These are phyloP conservation scores for Lachnellula hyalina DNA, from an alignment of 2,329 filamentous ascomycete species.

Conservation along the genomic window DNA sequence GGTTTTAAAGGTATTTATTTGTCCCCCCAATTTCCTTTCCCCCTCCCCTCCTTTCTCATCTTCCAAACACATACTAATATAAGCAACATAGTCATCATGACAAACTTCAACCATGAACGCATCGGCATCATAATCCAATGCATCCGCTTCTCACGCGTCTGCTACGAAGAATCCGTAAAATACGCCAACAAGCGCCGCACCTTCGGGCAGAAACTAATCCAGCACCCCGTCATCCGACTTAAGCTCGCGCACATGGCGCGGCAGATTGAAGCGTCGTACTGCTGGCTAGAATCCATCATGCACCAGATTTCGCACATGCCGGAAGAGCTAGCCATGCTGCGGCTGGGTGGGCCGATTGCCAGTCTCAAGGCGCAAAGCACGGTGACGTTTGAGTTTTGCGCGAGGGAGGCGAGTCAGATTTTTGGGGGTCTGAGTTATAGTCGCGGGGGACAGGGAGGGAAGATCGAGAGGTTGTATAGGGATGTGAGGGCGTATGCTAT, in stretches of 20 bases:
- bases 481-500: conserved; percentile 96
- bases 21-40: no score
- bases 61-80: conserved; percentile 8
- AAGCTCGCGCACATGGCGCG: conserved; percentile 98
- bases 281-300: conserved; percentile 93
- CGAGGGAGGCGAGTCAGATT: conserved; percentile 92
- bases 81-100: conserved; percentile 79
- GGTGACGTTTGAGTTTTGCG: conserved; percentile 95
- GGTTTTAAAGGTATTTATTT: conserved; percentile 69
- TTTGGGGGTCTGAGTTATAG: conserved; percentile 93
- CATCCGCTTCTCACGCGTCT: conserved; percentile 90
- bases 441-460: conserved; percentile 87
- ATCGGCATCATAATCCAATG: conserved; percentile 99
- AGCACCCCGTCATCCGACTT: conserved; percentile 94
- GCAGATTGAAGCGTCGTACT: conserved; percentile 94
- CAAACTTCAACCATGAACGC: conserved; percentile 99
- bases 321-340: conserved; percentile 92
- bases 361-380: conserved; percentile 91
- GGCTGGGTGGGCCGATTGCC: conserved; percentile 90
- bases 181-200: conserved; percentile 97
- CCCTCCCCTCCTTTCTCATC: conserved; percentile 2
- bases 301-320: conserved; percentile 92
- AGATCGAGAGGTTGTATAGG: conserved; percentile 90
- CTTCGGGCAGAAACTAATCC: conserved; percentile 93
- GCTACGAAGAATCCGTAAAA: conserved; percentile 93